Percentiles rank a stretch among this genome's conserved stretches.
Conservation (phyloP, 2,329 filamentous ascomycete species). For the Pezicula radicicola region DNA sequence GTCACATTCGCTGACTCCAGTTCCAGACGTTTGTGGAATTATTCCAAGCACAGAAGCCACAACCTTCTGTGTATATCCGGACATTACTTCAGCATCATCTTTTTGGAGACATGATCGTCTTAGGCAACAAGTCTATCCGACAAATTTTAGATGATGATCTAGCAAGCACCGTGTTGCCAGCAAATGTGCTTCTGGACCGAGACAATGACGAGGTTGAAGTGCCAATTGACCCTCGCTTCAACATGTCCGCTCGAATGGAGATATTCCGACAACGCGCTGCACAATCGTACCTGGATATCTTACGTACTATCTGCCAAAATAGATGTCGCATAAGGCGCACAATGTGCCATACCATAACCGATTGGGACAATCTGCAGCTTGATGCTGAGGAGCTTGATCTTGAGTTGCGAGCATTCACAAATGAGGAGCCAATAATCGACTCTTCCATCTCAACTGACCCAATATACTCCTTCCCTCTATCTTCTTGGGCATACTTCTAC, state of each 20-base stretch:
- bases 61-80: slow-evolving; percentile 80
- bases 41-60: slow-evolving; percentile 76
- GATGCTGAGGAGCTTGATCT: slow-evolving; percentile 78
- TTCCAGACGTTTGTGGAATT: slow-evolving; percentile 66
- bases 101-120: slow-evolving; percentile 67
- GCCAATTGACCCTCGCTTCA: slow-evolving; percentile 69
- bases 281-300: slow-evolving; percentile 77
- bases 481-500: slow-evolving; percentile 86
- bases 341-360: slow-evolving; percentile 77
- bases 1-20: not conserved
- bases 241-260: slow-evolving; percentile 73
- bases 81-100: slow-evolving; percentile 75
- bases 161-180: slow-evolving; percentile 71
- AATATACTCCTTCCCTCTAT: slow-evolving; percentile 69
- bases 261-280: slow-evolving; percentile 57
- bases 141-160: slow-evolving; percentile 80
- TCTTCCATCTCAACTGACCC: slow-evolving; percentile 46
- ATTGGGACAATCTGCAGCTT: slow-evolving; percentile 80
- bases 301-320: slow-evolving; percentile 85
- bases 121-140: slow-evolving; percentile 66
- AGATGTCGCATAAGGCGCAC: slow-evolving; percentile 84
- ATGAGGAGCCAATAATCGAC: slow-evolving; percentile 57
- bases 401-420: slow-evolving; percentile 57
- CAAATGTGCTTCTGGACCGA: slow-evolving; percentile 67
- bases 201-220: slow-evolving; percentile 74